Evolutionary conservation across 345 rosid species (phyloP).

Genomic region (Lepidium didymum): DNA sequence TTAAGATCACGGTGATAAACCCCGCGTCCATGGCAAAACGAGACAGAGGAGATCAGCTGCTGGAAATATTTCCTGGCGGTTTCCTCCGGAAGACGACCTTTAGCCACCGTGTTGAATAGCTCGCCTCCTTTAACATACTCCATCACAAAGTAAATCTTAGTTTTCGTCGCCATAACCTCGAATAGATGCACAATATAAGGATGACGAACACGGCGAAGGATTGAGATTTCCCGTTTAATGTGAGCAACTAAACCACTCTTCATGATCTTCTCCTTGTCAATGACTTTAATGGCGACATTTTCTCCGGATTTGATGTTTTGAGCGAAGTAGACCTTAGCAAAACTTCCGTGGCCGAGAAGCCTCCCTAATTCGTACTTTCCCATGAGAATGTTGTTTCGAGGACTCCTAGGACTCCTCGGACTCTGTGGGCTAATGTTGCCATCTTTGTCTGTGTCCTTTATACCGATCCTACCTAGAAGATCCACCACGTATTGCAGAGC

Average conservation of each 20-base stretch:
- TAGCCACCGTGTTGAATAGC: slow-evolving; percentile 58
- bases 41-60: slow-evolving; percentile 68
- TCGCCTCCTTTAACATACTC: slow-evolving; percentile 80
- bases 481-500: slow-evolving; percentile 25
- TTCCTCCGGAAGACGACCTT: slow-evolving; percentile 59
- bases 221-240: slow-evolving; percentile 73
- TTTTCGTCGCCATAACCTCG: slow-evolving; percentile 85
- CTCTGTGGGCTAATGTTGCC: slow-evolving; percentile 30
- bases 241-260: slow-evolving; percentile 61
- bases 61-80: slow-evolving; percentile 65
- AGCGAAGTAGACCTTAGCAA: slow-evolving; percentile 84
- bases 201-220: slow-evolving; percentile 84
- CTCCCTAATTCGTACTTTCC: slow-evolving; percentile 67
- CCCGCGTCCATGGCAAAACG: slow-evolving; percentile 74
- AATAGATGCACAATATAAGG: slow-evolving; percentile 70
- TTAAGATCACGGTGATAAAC: slow-evolving; percentile 84
- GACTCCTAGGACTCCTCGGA: slow-evolving; percentile 24
- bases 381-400: slow-evolving; percentile 40
- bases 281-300: slow-evolving; percentile 64
- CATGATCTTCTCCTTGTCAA: slow-evolving; percentile 69
- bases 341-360: slow-evolving; percentile 78
- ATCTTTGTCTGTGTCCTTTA: slow-evolving; percentile 17
- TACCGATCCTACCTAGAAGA: slow-evolving; percentile 29
- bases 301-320: slow-evolving; percentile 46
- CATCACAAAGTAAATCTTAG: slow-evolving; percentile 87